Conservation (phyloP, 2,329 filamentous ascomycete genomes). For the Aspergillus aculeatinus region DNA sequence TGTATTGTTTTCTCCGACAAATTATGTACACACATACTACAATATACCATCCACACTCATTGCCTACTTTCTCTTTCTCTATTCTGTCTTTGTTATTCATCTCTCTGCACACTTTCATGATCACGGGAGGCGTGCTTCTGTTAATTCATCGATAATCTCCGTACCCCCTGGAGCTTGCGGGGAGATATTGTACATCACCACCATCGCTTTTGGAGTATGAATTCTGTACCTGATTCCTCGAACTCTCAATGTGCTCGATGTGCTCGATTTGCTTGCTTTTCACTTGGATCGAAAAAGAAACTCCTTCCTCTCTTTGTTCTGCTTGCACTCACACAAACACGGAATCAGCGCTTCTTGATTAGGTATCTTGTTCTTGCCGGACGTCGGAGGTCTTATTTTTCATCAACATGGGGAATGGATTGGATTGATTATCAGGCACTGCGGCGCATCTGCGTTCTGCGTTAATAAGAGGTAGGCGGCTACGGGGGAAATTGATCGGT, state of each 20-base stretch:
- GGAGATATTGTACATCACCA: slow-evolving; percentile 8
- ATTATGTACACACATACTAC: slow-evolving; percentile 4
- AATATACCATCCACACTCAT: background rate
- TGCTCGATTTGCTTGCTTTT: background rate
- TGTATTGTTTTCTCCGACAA: background rate
- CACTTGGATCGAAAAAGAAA: background rate
- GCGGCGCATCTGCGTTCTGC: slow-evolving; percentile 8
- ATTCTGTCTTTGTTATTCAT: slow-evolving; percentile 7
- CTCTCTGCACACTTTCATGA: slow-evolving; percentile 9
- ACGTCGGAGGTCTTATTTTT: no score
- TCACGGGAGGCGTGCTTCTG: slow-evolving; percentile 8
- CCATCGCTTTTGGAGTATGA: background rate
- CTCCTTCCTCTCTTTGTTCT: background rate
- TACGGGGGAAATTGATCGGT: no score
- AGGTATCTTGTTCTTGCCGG: no score
- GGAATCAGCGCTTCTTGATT: background rate
- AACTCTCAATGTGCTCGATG: no score
- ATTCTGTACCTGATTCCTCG: background rate
- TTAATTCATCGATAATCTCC: background rate
- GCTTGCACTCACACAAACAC: background rate
- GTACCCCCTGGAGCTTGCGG: background rate
- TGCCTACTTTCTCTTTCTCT: slow-evolving; percentile 3
- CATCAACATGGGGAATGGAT: background rate
- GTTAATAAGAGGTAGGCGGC: background rate
- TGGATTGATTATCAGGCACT: background rate